phyloP scores from a whole-genome alignment of 1,284 basidiomycete genomes.

The Moesziomyces parantarcticus region DNA sequence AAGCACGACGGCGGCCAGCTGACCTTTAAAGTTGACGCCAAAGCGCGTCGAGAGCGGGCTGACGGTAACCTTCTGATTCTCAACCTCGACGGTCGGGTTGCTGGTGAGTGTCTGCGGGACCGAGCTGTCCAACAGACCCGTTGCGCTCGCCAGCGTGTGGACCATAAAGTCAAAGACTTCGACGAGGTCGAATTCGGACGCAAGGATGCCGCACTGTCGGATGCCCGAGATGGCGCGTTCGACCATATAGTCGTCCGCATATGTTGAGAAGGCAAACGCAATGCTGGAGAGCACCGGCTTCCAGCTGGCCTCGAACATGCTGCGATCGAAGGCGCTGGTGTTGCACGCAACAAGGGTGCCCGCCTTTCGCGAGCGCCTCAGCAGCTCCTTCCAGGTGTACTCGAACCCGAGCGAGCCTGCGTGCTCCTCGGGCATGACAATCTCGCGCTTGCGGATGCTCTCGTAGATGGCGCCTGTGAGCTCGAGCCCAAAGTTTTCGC shows the following conservation, averaged over 20 bases:
- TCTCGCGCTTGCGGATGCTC: conserved; percentile 91
- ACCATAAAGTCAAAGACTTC: conserved; percentile 98
- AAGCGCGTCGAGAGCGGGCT: conserved; percentile 92
- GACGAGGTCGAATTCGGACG: conserved; percentile 85
- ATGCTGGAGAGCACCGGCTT: conserved; percentile 81
- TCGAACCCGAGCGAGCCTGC: conserved; percentile 96
- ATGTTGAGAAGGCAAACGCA: conserved; percentile 80
- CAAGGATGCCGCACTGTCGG: conserved; percentile 92
- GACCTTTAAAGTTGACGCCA: conserved; percentile 93
- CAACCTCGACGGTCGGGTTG: conserved; percentile 91
- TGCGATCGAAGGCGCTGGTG: conserved; percentile 82
- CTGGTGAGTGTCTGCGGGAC: conserved; percentile 72
- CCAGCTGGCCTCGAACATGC: conserved; percentile 94
- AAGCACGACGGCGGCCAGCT: conserved; percentile 93
- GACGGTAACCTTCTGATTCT: conserved; percentile 86
- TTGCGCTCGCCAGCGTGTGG: conserved; percentile 74
- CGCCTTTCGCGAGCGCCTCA: conserved; percentile 81
- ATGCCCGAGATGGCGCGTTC: conserved; percentile 94
- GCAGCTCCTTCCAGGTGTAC: conserved; percentile 97
- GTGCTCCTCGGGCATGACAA: conserved; percentile 98
- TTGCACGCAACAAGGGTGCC: conserved; percentile 85
- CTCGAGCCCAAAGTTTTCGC: conserved; percentile 82
- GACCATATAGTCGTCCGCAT: conserved; percentile 95
- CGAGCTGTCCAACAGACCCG: conserved; percentile 54
- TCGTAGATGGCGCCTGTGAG: conserved; percentile 92